Base-by-base conservation (phyloP, 2,329 filamentous ascomycete genomes). In the Penicillium sp. region DNA sequence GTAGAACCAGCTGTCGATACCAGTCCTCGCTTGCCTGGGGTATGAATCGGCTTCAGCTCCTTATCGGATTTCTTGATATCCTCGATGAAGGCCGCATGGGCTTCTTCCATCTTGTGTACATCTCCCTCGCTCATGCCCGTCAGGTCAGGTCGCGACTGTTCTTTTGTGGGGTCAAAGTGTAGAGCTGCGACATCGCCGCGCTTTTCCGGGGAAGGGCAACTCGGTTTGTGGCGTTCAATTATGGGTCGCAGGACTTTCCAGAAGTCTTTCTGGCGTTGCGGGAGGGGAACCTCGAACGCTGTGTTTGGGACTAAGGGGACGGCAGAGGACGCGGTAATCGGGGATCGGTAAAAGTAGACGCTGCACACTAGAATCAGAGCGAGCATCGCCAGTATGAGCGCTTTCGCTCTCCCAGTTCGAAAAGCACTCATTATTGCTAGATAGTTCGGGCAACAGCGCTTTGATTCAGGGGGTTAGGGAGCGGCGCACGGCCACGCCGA, bases 1-100 rank as follows among this genome's bases (percentile, higher is more conserved):
- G 71, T 67, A 0, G 75, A 72, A 10, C 80, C 78, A 3, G 80
- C 80, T 2, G 80, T 81, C 23, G 81, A 81, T 40, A 84, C 81
- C 35, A 84, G 73, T 3, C 82, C 82, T 3, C 76, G 73, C 6
- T 77, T 76, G 13, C 73, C 72, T 1, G 72, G 69, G 61, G 64
- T 75, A 70, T 65, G 77, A 38, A 66, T 71, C 43, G 69, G 66
- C 62, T 61, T 72, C 66, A 69, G 70, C 46, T 54, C 62, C 48
- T 62, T 73, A 13, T 25, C 56, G 1, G 61, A 71, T 42, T 56
- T 62, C 33, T 59, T 67, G 31, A 75, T 62, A 47, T 73, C 71
- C 35, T 69, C 62, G 27, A 81, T 62, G 61, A 79, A 80, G 6
- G 67, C 68, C 29, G 71, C 68, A 66, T 81, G 79, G 4, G 74